Conservation (phyloP, 2,329 filamentous ascomycete species). For the Alternaria metachromatica region DNA sequence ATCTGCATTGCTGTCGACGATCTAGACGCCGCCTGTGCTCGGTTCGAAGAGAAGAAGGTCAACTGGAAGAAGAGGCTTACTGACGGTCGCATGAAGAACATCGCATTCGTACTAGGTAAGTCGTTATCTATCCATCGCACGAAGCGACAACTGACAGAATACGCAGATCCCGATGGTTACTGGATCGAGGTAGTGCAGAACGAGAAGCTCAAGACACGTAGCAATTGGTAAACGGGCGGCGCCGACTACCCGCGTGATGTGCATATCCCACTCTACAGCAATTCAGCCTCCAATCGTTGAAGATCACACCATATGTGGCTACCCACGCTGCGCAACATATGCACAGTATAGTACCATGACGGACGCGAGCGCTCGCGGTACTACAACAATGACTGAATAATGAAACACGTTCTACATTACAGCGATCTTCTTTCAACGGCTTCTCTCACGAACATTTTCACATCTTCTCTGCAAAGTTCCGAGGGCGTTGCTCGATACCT, state of each 20-base stretch:
- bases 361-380: neutral
- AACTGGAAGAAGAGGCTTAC: slow-evolving; percentile 96
- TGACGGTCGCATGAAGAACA: slow-evolving; percentile 89
- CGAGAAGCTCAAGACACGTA: slow-evolving; percentile 63
- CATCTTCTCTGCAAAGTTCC: neutral
- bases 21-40: slow-evolving; percentile 82
- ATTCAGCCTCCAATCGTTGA: slow-evolving; percentile 21
- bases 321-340: slow-evolving; percentile 4
- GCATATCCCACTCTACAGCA: slow-evolving; percentile 17
- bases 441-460: neutral
- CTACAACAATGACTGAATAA: neutral
- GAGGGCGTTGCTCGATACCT: neutral
- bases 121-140: neutral
- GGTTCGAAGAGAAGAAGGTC: slow-evolving; percentile 81
- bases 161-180: slow-evolving; percentile 75
- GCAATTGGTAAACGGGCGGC: slow-evolving; percentile 44
- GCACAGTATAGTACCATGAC: slow-evolving; percentile 5
- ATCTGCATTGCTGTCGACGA: slow-evolving; percentile 89
- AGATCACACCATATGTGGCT: slow-evolving; percentile 12
- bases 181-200: slow-evolving; percentile 85
- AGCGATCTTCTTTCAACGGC: neutral
- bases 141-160: slow-evolving; percentile 16
- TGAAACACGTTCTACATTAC: neutral
- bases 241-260: slow-evolving; percentile 14
- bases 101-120: slow-evolving; percentile 81